Base-by-base conservation (phyloP, 768 basidiomycete species). In the Austroboletus eburneus region DNA sequence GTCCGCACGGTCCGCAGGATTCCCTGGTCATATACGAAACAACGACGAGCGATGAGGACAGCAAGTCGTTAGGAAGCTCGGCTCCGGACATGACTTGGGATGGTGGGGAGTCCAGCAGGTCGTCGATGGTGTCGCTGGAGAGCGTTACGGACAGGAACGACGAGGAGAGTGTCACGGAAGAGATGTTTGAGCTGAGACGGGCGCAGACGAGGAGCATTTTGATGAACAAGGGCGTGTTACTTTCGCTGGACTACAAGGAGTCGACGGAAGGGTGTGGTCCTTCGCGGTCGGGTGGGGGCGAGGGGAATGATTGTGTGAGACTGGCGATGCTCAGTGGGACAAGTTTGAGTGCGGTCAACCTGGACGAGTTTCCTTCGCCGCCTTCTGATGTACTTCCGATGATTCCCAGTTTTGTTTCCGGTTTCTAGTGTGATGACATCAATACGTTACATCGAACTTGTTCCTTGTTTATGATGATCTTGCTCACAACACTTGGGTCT, bases 141-240 rank as follows among this genome's bases (percentile, higher is more conserved):
- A 64, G 64, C 42, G 39, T 51, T 3, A 55, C 51, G 25, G 44
- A 38, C 13, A 48, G 40, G 20, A 34, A 49, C 9, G 57, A 56
- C 8, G 43, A 33, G 32, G 51, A 48, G 30, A 56, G 64, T 20
- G 40, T 54, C 18, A 37, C 55, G 17, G 67, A 66, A n/a, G 67
- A 63, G 42, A 61, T 59, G 2, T 76, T 73, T 51, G 75, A 78
- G 49, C 63, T 77, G 37, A 69, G 67, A 51, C 69, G 74, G 12
- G 77, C 67, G 3, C 76, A 73, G 39, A 71, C 75, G 39, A 72
- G 69, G 56, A 79, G 76, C 49, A 63, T 79, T 57, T 73, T 76
- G 55, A 64, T 77, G 49, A 73, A 76, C 61, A 71, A 68, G 57
- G 76, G 72, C 4, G 64, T 74, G 38, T 54, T 79, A 22, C 53